These are phyloP conservation scores for Bisporella sp. DNA, from an alignment of 2,329 filamentous ascomycete species.

Conservation along the genomic window DNA sequence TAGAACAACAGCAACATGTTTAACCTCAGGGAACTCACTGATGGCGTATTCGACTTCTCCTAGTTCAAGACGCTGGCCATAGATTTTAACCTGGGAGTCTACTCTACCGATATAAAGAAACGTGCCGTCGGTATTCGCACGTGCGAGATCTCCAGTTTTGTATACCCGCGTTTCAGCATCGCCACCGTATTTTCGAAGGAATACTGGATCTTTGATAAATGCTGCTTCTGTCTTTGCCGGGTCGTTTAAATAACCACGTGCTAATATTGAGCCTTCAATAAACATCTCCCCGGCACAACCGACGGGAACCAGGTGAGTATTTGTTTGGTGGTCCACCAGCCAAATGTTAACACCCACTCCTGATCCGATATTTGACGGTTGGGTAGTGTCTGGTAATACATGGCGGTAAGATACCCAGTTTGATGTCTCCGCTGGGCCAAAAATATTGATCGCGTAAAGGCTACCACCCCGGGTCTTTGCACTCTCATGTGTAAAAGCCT, in stretches of 20 bases:
- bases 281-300: constrained; percentile 21
- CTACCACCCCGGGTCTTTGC: background rate
- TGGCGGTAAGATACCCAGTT: background rate
- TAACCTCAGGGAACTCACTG: background rate
- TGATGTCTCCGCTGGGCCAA: background rate
- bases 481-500: background rate
- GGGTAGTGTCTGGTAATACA: background rate
- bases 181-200: constrained; percentile 31
- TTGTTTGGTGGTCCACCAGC: constrained; percentile 26
- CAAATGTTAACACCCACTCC: constrained; percentile 18
- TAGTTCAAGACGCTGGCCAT: constrained; percentile 57
- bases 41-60: constrained; percentile 38
- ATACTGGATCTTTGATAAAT: constrained; percentile 48
- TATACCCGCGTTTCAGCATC: constrained; percentile 38
- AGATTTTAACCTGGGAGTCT: constrained; percentile 59
- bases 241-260: constrained; percentile 54
- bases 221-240: constrained; percentile 47
- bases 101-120: constrained; percentile 54
- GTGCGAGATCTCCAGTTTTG: constrained; percentile 52
- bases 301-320: constrained; percentile 12
- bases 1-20: background rate
- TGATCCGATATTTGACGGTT: background rate
- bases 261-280: constrained; percentile 46
- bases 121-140: constrained; percentile 40
- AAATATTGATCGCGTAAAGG: background rate